Evolutionary conservation across 140 eudicot species (phyloP), one percentile per base, ranked within the genome.

Genomic region (Anethum foeniculum): DNA sequence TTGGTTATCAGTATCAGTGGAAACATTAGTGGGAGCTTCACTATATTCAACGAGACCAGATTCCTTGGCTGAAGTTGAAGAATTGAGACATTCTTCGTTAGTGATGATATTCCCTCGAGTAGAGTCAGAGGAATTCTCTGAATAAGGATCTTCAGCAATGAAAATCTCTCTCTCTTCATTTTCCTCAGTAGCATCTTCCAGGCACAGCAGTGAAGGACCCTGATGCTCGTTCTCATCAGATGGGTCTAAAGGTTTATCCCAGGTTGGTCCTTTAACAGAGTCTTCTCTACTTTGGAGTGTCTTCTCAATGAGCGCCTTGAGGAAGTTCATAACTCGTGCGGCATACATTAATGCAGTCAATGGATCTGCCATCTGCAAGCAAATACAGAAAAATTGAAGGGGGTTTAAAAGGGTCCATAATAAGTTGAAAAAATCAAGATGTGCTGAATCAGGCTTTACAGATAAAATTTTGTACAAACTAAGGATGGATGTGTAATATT

Each of bases 281-380:
- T 87, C 96, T 79, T 92, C 91, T 81, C 98, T 85, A 76, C 87
- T 92, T 51, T 88, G 90, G 71, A 94, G 86, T 14, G 89, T 84
- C 84, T 84, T 94, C 34, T 78, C 87, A 41, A 92, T 92, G n/a
- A 39, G 69, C 4, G 96, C 86, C 85, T 92, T 90, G 27, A 90
- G 92, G 86, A 94, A 94, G 89, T 94, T 94, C 98, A 94, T 94
- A 79, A 94, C 98, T 94, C 89, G 98, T 38, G 91, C 96, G 0
- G 98, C 98, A 43, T 90, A 92, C 98, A 92, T 92, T 86, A 94
- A 68, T 75, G 98, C 98, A 46, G 93, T 94, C 86, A 94, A 84
- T 36, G 98, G 98, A 83, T 94, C 97, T 25, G 89, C 96, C 97
- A 92, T 94, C 98, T 93, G 87, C 73, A 81, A 65, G n/a, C 25